These are phyloP conservation scores for Dillenia turbinata DNA, from an alignment of 164 flowering plant genomes.

Conservation along the genomic window DNA sequence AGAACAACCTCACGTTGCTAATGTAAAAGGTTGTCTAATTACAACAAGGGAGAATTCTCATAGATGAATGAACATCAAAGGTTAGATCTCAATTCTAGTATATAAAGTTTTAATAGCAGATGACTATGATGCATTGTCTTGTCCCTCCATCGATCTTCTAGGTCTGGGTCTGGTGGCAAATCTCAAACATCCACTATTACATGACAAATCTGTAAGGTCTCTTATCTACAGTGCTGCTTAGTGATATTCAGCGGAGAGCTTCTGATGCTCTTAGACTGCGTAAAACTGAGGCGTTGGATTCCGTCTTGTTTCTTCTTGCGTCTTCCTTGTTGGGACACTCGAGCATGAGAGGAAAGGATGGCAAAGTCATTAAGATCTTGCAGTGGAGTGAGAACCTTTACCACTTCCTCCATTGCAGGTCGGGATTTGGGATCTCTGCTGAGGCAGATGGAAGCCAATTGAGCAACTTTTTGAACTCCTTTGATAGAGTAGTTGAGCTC, in stretches of 20 bases:
- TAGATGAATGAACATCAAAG: too few species aligned
- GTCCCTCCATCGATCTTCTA: too few species aligned
- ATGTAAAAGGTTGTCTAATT: too few species aligned
- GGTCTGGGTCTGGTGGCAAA: too few species aligned
- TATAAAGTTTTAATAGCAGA: too few species aligned
- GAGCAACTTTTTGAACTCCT: constrained; percentile 80
- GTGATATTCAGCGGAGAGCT: constrained; percentile 49
- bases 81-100: too few species aligned
- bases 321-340: constrained; percentile 56
- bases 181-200: too few species aligned
- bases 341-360: constrained; percentile 53
- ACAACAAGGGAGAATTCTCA: too few species aligned
- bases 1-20: too few species aligned
- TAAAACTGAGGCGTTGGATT: constrained; percentile 26
- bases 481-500: constrained; percentile 80
- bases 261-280: constrained; percentile 41
- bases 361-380: constrained; percentile 85
- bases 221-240: constrained; percentile 38
- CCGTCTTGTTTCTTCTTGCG: constrained; percentile 68
- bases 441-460: constrained; percentile 75
- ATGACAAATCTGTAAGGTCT: too few species aligned
- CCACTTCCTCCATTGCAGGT: constrained; percentile 86
- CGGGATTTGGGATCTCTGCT: constrained; percentile 76
- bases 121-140: too few species aligned
- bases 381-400: constrained; percentile 62